Percentiles rank a stretch among this genome's conserved stretches.
These are phyloP conservation scores for Cnidoscolus chayamansa DNA, from an alignment of 441 rosid genomes.

Conservation along the genomic window DNA sequence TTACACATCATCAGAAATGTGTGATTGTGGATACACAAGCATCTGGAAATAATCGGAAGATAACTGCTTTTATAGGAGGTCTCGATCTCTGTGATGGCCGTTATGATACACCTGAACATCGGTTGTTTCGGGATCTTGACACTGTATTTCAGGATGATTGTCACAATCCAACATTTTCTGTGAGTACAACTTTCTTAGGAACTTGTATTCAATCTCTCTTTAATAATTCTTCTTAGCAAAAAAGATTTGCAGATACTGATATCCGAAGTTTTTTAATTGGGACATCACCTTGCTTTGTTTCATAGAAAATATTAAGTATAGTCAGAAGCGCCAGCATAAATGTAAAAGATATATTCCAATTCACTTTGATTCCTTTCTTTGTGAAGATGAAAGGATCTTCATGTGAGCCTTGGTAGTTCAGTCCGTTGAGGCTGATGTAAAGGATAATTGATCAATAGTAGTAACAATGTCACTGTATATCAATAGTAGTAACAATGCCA, in stretches of 20 bases:
- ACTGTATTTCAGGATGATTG: conserved; percentile 58
- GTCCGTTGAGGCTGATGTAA: conserved; percentile 1
- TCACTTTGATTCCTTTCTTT: not conserved
- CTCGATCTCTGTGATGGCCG: conserved; percentile 92
- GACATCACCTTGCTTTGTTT: not conserved
- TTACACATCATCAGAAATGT: conserved; percentile 89
- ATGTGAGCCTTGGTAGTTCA: not conserved
- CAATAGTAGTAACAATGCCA: not conserved
- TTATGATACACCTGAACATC: conserved; percentile 81
- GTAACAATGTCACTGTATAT: not conserved
- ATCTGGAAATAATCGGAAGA: conserved; percentile 64
- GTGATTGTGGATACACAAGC: conserved; percentile 85
- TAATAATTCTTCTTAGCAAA: not conserved
- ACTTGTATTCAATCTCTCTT: not conserved
- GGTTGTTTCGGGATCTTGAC: conserved; percentile 57
- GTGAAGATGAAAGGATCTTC: not conserved
- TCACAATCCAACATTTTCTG: conserved; percentile 79
- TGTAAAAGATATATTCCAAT: not conserved
- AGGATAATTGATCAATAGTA: not conserved
- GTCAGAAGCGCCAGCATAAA: not conserved
- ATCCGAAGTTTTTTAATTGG: not conserved
- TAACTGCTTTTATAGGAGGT: conserved; percentile 72
- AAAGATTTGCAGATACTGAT: not conserved
- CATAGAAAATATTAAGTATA: not conserved
- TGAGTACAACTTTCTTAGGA: conserved; percentile 31